Base-by-base conservation (phyloP, 345 rosid genomes). In the Syzygium oleosum region DNA sequence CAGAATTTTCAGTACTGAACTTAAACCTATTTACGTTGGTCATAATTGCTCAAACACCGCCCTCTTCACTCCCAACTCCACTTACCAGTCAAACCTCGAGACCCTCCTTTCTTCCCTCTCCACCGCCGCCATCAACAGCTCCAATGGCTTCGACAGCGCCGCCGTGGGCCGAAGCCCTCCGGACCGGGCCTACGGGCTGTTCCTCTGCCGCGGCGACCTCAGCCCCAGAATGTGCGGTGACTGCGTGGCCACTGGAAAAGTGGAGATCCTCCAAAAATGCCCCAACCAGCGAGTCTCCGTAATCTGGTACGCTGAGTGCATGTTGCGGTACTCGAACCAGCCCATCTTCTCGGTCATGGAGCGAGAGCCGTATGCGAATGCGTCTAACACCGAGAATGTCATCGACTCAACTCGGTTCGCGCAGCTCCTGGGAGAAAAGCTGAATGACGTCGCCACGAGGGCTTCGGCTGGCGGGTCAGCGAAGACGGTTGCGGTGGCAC, bases 291-390 rank as follows among this genome's bases (percentile, higher is more conserved):
- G 91, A 79, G 93, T 87, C 31, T 92, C 90, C 34, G 43, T 90
- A 29, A 84, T 89, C 1, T 91, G 92, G 92, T 92, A 90, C 43
- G 91, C 90, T 1, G 84, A 85, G 83, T 94, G 95, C 84, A 73
- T 88, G 91, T 58, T 94, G 43, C 91, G 92, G 19, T 95, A 92
- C 86, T 92, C 95, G n/a, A 92, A 93, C 87, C 88, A 86, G 12
- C 38, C 89, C 27, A 77, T 93, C 46, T 89, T 85, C 46, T 88
- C 90, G 21, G 22, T 16, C 8, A 14, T 88, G 77, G 93, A 89
- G 86, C 52, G 65, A 34, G 34, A 21, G 7, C 6, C 12, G 77
- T 86, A 84, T 11, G n/a, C n/a, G n/a, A n/a, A n/a, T n/a, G n/a
- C 87, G 31, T 52, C 41, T 16, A 90, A 91, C 34, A 9, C 25